phyloP scores from a whole-genome alignment of 805 yeast genomes.

The Candida maris region DNA sequence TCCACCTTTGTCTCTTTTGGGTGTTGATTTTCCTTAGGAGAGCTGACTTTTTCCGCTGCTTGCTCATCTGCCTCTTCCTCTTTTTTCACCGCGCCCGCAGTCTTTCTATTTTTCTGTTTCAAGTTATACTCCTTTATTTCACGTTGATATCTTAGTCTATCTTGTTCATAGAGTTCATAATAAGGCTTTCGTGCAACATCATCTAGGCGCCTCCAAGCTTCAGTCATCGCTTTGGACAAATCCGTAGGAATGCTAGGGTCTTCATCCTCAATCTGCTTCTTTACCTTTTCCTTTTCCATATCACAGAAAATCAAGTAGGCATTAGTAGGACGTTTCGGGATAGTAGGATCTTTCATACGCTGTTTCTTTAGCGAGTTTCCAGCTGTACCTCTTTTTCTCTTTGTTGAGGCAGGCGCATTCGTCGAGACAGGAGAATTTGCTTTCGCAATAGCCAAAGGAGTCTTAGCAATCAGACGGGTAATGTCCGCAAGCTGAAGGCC shows the following conservation, averaged over 20 bases:
- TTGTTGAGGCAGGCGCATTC: slow-evolving; percentile 20
- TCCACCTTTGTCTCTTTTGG: slow-evolving; percentile 4
- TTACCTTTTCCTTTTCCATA: slow-evolving; percentile 70
- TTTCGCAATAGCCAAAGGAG: slow-evolving; percentile 25
- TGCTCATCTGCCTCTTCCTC: slow-evolving; percentile 5
- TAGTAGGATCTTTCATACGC: slow-evolving; percentile 67
- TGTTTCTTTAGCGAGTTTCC: slow-evolving; percentile 26
- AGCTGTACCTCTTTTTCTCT: slow-evolving; percentile 31
- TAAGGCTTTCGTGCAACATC: slow-evolving; percentile 71
- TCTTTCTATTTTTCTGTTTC: slow-evolving; percentile 23
- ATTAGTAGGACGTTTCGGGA: slow-evolving; percentile 87
- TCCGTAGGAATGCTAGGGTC: slow-evolving; percentile 56
- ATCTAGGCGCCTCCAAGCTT: slow-evolving; percentile 75
- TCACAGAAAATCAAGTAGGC: slow-evolving; percentile 89
- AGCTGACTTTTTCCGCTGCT: slow-evolving; percentile 2
- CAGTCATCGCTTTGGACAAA: slow-evolving; percentile 74
- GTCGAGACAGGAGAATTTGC: slow-evolving; percentile 11
- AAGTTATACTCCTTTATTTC: slow-evolving; percentile 54
- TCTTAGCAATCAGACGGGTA: slow-evolving; percentile 24
- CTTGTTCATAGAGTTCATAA: slow-evolving; percentile 72
- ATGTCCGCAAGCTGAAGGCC: slow-evolving; percentile 26
- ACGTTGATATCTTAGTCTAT: slow-evolving; percentile 65
- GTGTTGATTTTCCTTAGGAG: slow-evolving; percentile 4
- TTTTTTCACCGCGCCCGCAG: slow-evolving; percentile 8
- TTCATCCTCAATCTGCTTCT: slow-evolving; percentile 50